A percentile compares a stretch with the other conserved stretches of the same genome.
Evolutionary conservation across 371 early-diverging fungal genomes (phyloP).

Genomic region (Apophysomyces variabilis): DNA sequence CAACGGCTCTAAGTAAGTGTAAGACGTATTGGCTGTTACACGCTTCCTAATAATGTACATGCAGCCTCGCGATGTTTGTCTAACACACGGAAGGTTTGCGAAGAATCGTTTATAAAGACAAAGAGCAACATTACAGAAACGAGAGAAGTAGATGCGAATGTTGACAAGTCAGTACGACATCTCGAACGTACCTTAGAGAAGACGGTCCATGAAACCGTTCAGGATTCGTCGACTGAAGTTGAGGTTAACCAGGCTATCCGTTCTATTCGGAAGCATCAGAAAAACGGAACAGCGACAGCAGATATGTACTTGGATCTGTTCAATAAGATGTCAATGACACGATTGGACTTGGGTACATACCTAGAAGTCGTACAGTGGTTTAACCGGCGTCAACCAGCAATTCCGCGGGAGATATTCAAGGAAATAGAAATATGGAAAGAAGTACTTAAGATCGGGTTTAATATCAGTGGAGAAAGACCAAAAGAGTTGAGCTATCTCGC

Average conservation of each 20-base stretch:
- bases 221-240: background rate
- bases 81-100: background rate
- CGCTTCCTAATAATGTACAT: background rate
- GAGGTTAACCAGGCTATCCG: background rate
- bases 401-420: slow-evolving; percentile 22
- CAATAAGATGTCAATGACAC: slow-evolving; percentile 4
- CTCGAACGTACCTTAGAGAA: background rate
- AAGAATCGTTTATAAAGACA: background rate
- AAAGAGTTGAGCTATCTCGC: slow-evolving; percentile 36
- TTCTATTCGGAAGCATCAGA: background rate
- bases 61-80: background rate
- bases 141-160: background rate
- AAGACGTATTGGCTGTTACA: background rate
- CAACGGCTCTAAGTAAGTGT: background rate
- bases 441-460: slow-evolving; percentile 34
- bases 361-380: background rate
- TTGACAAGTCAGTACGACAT: background rate
- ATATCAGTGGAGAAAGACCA: slow-evolving; percentile 20
- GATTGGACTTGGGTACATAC: background rate
- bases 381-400: background rate
- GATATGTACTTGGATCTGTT: background rate
- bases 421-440: slow-evolving; percentile 36
- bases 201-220: background rate
- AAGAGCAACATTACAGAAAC: background rate
- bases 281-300: background rate